These are phyloP conservation scores for Erodium moschatum DNA, from an alignment of 441 rosid species.

Conservation along the genomic window DNA sequence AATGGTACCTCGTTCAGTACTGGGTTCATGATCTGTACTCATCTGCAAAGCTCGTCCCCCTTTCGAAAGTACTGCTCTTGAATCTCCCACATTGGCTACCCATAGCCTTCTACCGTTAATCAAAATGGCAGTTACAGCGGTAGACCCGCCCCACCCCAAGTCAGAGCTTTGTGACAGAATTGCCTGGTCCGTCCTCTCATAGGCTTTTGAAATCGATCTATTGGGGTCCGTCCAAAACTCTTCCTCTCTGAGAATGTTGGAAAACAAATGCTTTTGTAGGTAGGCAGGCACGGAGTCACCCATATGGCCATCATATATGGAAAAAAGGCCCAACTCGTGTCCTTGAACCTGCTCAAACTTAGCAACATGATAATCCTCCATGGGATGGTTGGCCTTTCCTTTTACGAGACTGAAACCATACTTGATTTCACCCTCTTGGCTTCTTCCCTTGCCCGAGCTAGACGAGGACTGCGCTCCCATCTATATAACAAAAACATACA, in stretches of 20 bases:
- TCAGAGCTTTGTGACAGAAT: slow-evolving; percentile 62
- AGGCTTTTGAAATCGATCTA: slow-evolving; percentile 58
- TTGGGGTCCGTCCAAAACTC: slow-evolving; percentile 65
- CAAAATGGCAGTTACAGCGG: slow-evolving; percentile 82
- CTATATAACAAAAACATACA: slow-evolving; percentile 24
- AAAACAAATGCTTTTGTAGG: slow-evolving; percentile 70
- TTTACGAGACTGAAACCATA: slow-evolving; percentile 74
- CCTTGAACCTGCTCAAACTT: slow-evolving; percentile 51
- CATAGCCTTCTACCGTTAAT: slow-evolving; percentile 49
- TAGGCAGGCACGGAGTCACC: slow-evolving; percentile 72
- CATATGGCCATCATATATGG: slow-evolving; percentile 85
- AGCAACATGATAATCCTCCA: slow-evolving; percentile 90
- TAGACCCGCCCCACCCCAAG: slow-evolving; percentile 81
- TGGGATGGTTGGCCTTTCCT: slow-evolving; percentile 91
- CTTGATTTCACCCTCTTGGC: slow-evolving; percentile 41
- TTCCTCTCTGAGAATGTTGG: slow-evolving; percentile 79
- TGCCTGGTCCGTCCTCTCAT: slow-evolving; percentile 77
- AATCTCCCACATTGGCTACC: slow-evolving; percentile 89
- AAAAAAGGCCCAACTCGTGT: slow-evolving; percentile 74
- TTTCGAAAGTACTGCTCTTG: slow-evolving; percentile 70
- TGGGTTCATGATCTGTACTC: slow-evolving; percentile 76
- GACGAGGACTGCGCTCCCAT: slow-evolving; percentile 42
- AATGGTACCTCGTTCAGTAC: slow-evolving; percentile 69
- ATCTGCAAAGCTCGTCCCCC: slow-evolving; percentile 56
- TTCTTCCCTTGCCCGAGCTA: slow-evolving; percentile 71